Evolutionary conservation across 176 grass and related monocot genomes (phyloP).

Genomic region (Echinochloa phyllopogon): DNA sequence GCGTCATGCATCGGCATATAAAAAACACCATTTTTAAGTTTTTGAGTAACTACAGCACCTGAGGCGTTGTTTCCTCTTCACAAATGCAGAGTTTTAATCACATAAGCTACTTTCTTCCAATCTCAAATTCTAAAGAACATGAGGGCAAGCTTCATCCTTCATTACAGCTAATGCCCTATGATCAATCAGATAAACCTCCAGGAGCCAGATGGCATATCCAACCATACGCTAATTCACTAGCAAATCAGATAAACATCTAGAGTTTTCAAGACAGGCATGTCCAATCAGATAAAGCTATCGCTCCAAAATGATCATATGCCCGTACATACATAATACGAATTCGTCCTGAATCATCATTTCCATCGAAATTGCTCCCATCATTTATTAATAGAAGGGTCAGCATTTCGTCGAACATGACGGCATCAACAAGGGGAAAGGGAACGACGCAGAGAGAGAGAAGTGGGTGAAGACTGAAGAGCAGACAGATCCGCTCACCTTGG

Average conservation of each 20-base stretch:
- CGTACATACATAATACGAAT: conserved; percentile 25
- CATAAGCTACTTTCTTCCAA: neutral
- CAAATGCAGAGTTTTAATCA: neutral
- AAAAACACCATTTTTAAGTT: neutral
- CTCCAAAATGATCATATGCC: neutral
- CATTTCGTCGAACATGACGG: neutral
- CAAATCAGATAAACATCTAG: no score
- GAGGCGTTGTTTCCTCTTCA: neutral
- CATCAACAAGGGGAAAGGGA: neutral
- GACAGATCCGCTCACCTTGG: conserved; percentile 40
- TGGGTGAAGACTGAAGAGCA: neutral
- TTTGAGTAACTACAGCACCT: neutral
- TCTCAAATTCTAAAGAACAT: neutral
- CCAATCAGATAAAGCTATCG: neutral
- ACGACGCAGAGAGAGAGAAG: neutral
- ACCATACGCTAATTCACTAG: no score
- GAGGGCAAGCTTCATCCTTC: neutral
- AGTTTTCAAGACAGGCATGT: no score
- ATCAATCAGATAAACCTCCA: no score
- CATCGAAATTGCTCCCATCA: neutral
- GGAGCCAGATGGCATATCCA: neutral
- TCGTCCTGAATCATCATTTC: neutral
- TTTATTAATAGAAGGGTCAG: neutral
- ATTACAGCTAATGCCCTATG: neutral
- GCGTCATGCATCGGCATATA: no score